A percentile compares a stretch with the other conserved stretches of the same genome.
Conservation (phyloP, 2,329 filamentous ascomycete species). For the Curvularia verruculosa region DNA sequence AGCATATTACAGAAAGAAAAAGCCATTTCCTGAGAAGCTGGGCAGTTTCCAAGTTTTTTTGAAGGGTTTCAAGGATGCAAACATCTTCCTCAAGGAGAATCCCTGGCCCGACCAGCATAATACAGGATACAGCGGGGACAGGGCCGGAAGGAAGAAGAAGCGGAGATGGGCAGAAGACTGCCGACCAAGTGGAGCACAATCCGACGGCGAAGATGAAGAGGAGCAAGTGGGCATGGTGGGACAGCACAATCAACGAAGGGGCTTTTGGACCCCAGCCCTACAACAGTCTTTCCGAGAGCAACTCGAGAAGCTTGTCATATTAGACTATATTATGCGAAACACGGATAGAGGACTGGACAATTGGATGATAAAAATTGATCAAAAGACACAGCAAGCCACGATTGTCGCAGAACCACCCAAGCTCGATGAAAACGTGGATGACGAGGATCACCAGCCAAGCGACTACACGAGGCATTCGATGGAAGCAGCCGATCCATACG, state of each 20-base stretch:
- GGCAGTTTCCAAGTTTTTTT: constrained; percentile 98
- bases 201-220: constrained; percentile 66
- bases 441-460: constrained; percentile 50
- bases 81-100: constrained; percentile 90
- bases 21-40: constrained; percentile 83
- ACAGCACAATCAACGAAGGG: constrained; percentile 56
- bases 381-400: constrained; percentile 78
- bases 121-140: constrained; percentile 68
- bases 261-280: constrained; percentile 84
- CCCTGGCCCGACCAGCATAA: constrained; percentile 94
- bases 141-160: constrained; percentile 70
- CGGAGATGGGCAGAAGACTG: constrained; percentile 79
- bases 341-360: constrained; percentile 96
- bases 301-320: constrained; percentile 92
- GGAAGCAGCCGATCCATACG: constrained; percentile 67
- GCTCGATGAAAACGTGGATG: constrained; percentile 55
- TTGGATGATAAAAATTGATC: constrained; percentile 99
- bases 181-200: constrained; percentile 67
- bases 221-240: constrained; percentile 47
- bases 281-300: constrained; percentile 95
- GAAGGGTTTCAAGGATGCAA: constrained; percentile 96
- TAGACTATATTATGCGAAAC: constrained; percentile 99
- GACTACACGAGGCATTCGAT: constrained; percentile 68
- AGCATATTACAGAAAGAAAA: constrained; percentile 85
- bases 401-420: constrained; percentile 85